Percentiles rank a stretch among this genome's conserved stretches.
These are phyloP conservation scores for Candida germanica DNA, from an alignment of 805 yeast species.

Conservation along the genomic window DNA sequence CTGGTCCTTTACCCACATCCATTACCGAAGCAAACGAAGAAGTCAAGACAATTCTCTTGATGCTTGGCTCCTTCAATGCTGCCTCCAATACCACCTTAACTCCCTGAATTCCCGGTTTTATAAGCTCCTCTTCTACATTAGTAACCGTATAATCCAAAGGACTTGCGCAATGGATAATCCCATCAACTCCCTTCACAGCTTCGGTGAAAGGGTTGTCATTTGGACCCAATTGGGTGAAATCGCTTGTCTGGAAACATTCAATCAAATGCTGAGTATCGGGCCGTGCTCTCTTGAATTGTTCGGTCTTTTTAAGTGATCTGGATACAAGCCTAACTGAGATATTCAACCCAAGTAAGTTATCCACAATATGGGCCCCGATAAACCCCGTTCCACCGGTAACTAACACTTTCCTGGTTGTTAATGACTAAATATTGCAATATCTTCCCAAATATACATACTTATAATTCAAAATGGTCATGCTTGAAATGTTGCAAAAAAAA, in stretches of 20 bases:
- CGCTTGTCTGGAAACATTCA: slow-evolving; percentile 14
- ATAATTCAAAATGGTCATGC: slow-evolving; percentile 3
- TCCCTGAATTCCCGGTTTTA: slow-evolving; percentile 15
- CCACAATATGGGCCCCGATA: slow-evolving; percentile 18
- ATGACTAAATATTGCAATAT: too few relatives aligned
- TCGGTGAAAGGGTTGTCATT: slow-evolving; percentile 14
- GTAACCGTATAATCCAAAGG: slow-evolving; percentile 14
- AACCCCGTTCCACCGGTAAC: slow-evolving; percentile 20
- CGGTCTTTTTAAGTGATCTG: slow-evolving; percentile 16
- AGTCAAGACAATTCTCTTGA: slow-evolving; percentile 18
- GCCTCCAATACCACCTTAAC: slow-evolving; percentile 13
- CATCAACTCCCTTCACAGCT: slow-evolving; percentile 15
- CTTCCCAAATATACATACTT: slow-evolving; percentile 3
- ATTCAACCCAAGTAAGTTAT: slow-evolving; percentile 11
- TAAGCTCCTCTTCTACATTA: slow-evolving; percentile 15
- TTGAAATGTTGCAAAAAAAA: background rate
- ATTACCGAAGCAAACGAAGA: slow-evolving; percentile 22
- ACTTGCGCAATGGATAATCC: slow-evolving; percentile 12
- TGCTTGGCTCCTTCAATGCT: slow-evolving; percentile 8
- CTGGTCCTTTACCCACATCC: slow-evolving; percentile 17
- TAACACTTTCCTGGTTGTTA: slow-evolving; percentile 13
- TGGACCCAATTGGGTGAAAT: slow-evolving; percentile 10
- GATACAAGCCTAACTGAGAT: slow-evolving; percentile 13
- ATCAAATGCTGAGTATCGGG: slow-evolving; percentile 12
- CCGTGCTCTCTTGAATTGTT: slow-evolving; percentile 14